These are phyloP conservation scores for Eutypella sp. DNA, from an alignment of 2,329 filamentous ascomycete genomes.

Conservation along the genomic window DNA sequence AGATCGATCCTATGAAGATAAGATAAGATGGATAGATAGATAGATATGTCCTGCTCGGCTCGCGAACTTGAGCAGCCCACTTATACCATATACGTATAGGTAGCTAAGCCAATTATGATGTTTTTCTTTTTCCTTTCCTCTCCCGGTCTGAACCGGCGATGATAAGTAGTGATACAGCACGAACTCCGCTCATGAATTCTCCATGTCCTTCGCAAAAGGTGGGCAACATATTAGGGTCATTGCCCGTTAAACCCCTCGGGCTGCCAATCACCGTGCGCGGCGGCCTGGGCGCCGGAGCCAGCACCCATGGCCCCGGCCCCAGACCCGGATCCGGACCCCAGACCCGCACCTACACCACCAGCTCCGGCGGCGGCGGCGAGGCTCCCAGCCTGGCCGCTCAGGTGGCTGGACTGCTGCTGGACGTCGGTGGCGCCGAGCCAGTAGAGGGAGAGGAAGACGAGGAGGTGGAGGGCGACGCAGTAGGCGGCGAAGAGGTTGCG, in stretches of 20 bases:
- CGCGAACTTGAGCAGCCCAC: too few relatives aligned
- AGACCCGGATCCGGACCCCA: slow-evolving; percentile 21
- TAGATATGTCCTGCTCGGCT: too few relatives aligned
- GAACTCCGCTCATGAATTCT: too few relatives aligned
- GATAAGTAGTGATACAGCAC: too few relatives aligned
- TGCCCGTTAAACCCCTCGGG: slow-evolving; percentile 53
- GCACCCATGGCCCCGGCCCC: slow-evolving; percentile 16
- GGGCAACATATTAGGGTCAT: slow-evolving; percentile 15
- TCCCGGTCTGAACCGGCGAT: too few relatives aligned
- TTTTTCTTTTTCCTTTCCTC: too few relatives aligned
- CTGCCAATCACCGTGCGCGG: slow-evolving; percentile 54
- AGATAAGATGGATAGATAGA: too few relatives aligned
- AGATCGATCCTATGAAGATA: too few relatives aligned
- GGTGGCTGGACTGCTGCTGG: slow-evolving; percentile 54
- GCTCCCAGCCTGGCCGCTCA: slow-evolving; percentile 41
- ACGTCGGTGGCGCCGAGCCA: slow-evolving; percentile 69
- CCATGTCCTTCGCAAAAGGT: too few relatives aligned
- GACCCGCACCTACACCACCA: slow-evolving; percentile 30
- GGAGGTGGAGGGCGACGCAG: slow-evolving; percentile 78
- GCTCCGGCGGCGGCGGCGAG: slow-evolving; percentile 34
- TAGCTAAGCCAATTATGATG: too few relatives aligned
- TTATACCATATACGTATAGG: too few relatives aligned
- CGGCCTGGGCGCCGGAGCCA: slow-evolving; percentile 24
- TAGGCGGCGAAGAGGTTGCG: slow-evolving; percentile 92
- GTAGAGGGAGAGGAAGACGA: slow-evolving; percentile 84